Evolutionary conservation across 495 filamentous ascomycete genomes (phyloP).

Genomic region (Neurospora discreta): DNA sequence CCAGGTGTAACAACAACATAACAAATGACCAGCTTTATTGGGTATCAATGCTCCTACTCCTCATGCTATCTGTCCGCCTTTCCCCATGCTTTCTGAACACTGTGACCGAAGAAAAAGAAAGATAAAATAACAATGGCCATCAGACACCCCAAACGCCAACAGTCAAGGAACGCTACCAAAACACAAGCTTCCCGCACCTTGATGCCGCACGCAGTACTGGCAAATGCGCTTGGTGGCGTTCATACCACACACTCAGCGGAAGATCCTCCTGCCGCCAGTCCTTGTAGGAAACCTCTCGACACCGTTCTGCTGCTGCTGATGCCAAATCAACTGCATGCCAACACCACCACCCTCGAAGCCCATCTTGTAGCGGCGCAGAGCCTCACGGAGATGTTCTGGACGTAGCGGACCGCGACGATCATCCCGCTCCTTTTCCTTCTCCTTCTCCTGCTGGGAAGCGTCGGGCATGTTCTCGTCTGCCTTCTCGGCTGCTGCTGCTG

Average conservation of each 20-base stretch:
- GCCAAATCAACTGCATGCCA: conserved; percentile 59
- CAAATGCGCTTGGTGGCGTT: neutral
- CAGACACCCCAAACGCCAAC: neutral
- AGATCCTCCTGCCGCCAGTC: conserved; percentile 52
- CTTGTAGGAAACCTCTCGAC: conserved; percentile 49
- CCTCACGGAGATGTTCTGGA: conserved; percentile 75
- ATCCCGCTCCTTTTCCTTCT: conserved; percentile 21
- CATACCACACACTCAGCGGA: conserved; percentile 35
- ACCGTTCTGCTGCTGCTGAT: conserved; percentile 46
- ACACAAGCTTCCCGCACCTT: neutral
- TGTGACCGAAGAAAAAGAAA: neutral
- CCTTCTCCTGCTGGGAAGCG: conserved; percentile 9
- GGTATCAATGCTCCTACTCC: neutral
- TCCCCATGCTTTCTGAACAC: neutral
- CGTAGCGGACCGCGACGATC: conserved; percentile 53
- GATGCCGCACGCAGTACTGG: neutral
- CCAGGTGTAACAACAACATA: neutral
- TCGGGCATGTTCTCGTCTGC: neutral
- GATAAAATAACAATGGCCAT: neutral
- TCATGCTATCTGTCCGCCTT: neutral
- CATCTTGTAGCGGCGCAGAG: conserved; percentile 59
- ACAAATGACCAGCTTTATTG: neutral
- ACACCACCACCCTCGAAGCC: conserved; percentile 61
- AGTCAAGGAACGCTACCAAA: neutral
- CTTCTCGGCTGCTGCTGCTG: neutral